Conservation (phyloP, 2,329 filamentous ascomycete genomes). For the Penicillium sp. region DNA sequence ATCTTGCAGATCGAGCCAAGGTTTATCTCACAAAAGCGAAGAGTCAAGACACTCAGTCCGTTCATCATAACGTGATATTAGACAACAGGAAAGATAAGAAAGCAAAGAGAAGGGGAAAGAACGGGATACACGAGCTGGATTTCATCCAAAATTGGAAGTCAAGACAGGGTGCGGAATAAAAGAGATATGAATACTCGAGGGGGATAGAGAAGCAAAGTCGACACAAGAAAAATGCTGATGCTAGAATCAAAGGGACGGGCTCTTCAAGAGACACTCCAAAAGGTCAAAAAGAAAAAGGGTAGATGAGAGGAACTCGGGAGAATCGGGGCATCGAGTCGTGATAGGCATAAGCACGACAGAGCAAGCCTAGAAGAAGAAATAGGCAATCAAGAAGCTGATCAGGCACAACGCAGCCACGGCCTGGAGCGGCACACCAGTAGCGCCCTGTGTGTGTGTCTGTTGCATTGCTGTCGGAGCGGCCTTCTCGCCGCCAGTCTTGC, state of each 20-base stretch:
- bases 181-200: constrained; percentile 20
- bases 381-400: constrained; percentile 88
- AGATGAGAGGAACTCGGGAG: constrained; percentile 20
- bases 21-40: constrained; percentile 18
- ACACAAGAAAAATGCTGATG: constrained; percentile 27
- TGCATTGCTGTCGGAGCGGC: constrained; percentile 50
- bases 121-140: constrained; percentile 3
- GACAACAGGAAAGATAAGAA: constrained; percentile 17
- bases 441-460: constrained; percentile 58
- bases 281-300: background rate
- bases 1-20: constrained; percentile 14
- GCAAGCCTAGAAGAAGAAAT: constrained; percentile 83
- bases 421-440: constrained; percentile 79
- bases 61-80: constrained; percentile 28
- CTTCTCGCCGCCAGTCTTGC: constrained; percentile 65
- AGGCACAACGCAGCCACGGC: constrained; percentile 82
- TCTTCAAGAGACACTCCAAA: constrained; percentile 25
- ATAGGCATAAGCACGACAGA: constrained; percentile 20
- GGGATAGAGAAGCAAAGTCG: constrained; percentile 13
- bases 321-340: constrained; percentile 23
- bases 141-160: background rate
- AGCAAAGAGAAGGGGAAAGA: constrained; percentile 7
- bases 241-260: constrained; percentile 25
- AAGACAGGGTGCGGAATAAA: constrained; percentile 4
- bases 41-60: constrained; percentile 22